Evolutionary conservation across 1,284 basidiomycete genomes (phyloP).

Genomic region (Termitomyces sp.): DNA sequence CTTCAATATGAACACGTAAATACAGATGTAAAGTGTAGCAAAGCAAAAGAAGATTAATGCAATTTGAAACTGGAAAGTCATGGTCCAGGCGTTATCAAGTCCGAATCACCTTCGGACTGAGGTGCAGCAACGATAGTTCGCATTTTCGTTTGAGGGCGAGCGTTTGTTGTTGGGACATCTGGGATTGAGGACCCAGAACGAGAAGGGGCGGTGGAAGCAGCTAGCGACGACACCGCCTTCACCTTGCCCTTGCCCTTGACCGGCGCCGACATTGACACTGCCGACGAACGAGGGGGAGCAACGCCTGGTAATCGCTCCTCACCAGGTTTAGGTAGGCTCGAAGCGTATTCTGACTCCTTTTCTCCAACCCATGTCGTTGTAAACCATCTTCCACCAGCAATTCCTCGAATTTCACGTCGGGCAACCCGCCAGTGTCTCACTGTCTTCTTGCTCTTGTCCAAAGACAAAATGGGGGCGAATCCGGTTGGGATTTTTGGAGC

Average conservation of each 20-base stretch:
- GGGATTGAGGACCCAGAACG: constrained; percentile 45
- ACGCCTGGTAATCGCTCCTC: constrained; percentile 16
- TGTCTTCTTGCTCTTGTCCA: constrained; percentile 57
- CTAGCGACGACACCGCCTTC: constrained; percentile 33
- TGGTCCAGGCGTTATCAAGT: constrained; percentile 24
- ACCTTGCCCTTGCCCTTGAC: constrained; percentile 33
- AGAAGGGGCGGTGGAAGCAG: constrained; percentile 46
- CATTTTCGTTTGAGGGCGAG: constrained; percentile 54
- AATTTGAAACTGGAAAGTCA: constrained; percentile 7
- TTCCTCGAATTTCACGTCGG: constrained; percentile 69
- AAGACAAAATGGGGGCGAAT: constrained; percentile 56
- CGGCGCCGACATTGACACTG: constrained; percentile 37
- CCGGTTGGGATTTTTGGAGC: constrained; percentile 69
- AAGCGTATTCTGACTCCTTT: constrained; percentile 62
- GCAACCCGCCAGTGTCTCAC: constrained; percentile 68
- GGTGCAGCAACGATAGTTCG: constrained; percentile 43
- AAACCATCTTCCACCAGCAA: constrained; percentile 77
- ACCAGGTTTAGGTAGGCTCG: constrained; percentile 20
- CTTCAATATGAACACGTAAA: too few relatives aligned
- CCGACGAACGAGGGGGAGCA: constrained; percentile 27
- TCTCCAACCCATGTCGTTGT: constrained; percentile 71
- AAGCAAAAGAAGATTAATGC: neutral
- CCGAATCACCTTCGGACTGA: constrained; percentile 40
- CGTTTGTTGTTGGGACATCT: constrained; percentile 31
- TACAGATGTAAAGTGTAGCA: neutral